These are phyloP conservation scores for Daedaleopsis nitida DNA, from an alignment of 768 basidiomycete species.

Conservation along the genomic window DNA sequence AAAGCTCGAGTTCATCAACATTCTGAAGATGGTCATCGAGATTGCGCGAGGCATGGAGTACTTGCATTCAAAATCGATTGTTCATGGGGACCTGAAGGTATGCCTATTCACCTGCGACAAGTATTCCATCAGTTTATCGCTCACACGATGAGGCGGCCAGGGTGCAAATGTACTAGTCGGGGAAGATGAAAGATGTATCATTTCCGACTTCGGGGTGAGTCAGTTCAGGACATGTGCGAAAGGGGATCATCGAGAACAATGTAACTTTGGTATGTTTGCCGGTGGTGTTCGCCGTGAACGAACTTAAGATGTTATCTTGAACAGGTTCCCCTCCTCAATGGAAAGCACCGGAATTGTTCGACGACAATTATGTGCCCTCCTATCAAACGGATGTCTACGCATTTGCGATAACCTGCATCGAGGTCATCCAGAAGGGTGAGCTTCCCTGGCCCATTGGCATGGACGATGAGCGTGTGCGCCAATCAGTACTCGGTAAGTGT, in stretches of 20 bases:
- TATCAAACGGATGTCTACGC: conserved; percentile 40
- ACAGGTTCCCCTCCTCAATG: conserved; percentile 56
- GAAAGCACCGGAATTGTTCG: conserved; percentile 43
- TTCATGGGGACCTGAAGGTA: conserved; percentile 85
- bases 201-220: conserved; percentile 83
- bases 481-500: conserved; percentile 23
- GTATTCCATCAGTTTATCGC: neutral
- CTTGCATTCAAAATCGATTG: conserved; percentile 63
- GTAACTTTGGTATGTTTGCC: too few species aligned
- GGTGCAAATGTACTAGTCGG: conserved; percentile 79
- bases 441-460: conserved; percentile 33
- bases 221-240: too few species aligned
- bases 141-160: conserved; percentile 30
- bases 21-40: conserved; percentile 67
- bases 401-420: conserved; percentile 41
- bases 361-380: conserved; percentile 34
- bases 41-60: conserved; percentile 83
- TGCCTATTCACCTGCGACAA: neutral
- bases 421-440: conserved; percentile 37
- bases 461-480: conserved; percentile 30
- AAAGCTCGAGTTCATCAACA: conserved; percentile 46
- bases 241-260: too few species aligned
- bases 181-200: conserved; percentile 63
- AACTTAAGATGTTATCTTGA: neutral
- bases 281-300: conserved; percentile 53